These are phyloP conservation scores for Ceratocystis cubensis DNA, from an alignment of 2,329 filamentous ascomycete species.

Conservation along the genomic window DNA sequence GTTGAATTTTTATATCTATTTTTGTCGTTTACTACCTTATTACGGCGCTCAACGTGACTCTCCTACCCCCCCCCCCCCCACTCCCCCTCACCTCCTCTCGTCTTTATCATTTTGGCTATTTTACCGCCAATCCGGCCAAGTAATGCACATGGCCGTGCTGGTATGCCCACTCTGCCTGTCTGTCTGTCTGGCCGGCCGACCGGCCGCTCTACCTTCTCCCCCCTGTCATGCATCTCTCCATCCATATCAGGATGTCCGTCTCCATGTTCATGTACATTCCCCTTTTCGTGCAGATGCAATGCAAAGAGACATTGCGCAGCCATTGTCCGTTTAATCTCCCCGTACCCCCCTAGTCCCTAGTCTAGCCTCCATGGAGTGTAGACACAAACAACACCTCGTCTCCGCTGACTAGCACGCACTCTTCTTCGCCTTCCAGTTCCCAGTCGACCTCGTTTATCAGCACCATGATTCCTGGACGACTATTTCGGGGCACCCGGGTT, in stretches of 20 bases:
- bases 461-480: conserved; percentile 87
- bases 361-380: conserved; percentile 80
- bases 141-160: too few species aligned
- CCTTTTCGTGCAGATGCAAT: too few species aligned
- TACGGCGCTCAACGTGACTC: neutral
- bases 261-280: too few species aligned
- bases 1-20: neutral
- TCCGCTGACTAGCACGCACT: conserved; percentile 66
- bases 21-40: neutral
- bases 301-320: too few species aligned
- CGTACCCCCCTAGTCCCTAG: conserved; percentile 7
- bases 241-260: too few species aligned
- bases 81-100: neutral
- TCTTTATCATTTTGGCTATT: neutral
- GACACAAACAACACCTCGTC: conserved; percentile 95
- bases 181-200: too few species aligned
- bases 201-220: too few species aligned
- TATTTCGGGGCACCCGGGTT: conserved; percentile 31
- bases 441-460: conserved; percentile 97
- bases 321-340: neutral
- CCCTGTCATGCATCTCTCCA: too few species aligned
- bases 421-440: conserved; percentile 91
- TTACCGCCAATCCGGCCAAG: neutral
- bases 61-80: neutral
- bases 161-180: too few species aligned